Percentiles rank a stretch among this genome's conserved stretches.
These are phyloP conservation scores for Recurvomyces mirabilis DNA, from an alignment of 495 filamentous ascomycete species.

Conservation along the genomic window DNA sequence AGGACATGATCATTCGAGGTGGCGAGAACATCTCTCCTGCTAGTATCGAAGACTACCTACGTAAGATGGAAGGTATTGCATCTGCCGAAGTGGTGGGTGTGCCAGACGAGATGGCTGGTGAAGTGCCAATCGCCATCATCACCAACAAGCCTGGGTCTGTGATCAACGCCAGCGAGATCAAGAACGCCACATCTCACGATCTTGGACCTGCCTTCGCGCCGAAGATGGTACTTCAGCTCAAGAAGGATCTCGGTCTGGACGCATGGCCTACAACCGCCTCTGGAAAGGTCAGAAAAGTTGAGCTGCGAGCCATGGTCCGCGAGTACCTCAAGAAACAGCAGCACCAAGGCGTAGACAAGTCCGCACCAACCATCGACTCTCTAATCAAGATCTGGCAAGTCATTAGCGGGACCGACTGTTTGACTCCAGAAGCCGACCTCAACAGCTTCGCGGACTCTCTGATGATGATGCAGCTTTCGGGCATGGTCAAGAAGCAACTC, in stretches of 20 bases:
- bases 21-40: conserved; percentile 38
- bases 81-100: conserved; percentile 31
- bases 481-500: conserved; percentile 10
- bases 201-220: conserved; percentile 32
- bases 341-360: not conserved
- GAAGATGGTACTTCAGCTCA: conserved; percentile 26
- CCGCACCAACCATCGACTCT: conserved; percentile 3
- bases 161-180: conserved; percentile 11
- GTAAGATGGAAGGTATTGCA: conserved; percentile 20
- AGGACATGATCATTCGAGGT: conserved; percentile 41
- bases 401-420: conserved; percentile 6
- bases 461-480: conserved; percentile 19
- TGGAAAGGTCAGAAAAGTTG: conserved; percentile 35
- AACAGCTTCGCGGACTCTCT: conserved; percentile 13
- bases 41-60: conserved; percentile 29
- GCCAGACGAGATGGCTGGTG: conserved; percentile 32
- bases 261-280: conserved; percentile 30
- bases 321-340: conserved; percentile 8
- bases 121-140: conserved; percentile 34
- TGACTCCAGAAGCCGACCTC: not conserved
- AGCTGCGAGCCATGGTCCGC: conserved; percentile 7
- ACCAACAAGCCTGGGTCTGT: conserved; percentile 3
- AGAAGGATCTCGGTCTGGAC: conserved; percentile 25
- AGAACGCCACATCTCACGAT: conserved; percentile 21
- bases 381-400: conserved; percentile 10